These are phyloP conservation scores for Mycena sp. DNA, from an alignment of 1,284 basidiomycete genomes.

Conservation along the genomic window DNA sequence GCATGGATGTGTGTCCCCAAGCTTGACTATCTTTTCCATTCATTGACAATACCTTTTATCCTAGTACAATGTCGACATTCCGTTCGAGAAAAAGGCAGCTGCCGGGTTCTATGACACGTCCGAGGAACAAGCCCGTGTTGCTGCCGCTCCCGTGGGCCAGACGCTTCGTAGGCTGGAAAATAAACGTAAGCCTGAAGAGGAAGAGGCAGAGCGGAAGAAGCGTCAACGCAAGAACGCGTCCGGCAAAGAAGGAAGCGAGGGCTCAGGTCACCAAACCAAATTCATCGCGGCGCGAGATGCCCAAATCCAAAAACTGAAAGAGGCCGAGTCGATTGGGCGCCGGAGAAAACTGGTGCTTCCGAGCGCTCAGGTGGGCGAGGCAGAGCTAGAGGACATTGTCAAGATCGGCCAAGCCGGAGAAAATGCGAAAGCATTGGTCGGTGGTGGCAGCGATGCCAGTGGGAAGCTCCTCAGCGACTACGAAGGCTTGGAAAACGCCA, in stretches of 20 bases:
- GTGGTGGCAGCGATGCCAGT: constrained; percentile 85
- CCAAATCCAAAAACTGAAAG: constrained; percentile 96
- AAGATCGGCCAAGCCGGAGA: constrained; percentile 97
- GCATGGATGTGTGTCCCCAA: constrained; percentile 85
- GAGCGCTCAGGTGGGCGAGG: constrained; percentile 93
- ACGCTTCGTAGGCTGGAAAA: constrained; percentile 89
- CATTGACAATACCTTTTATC: not conserved
- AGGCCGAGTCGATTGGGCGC: constrained; percentile 94
- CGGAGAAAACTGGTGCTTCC: constrained; percentile 90
- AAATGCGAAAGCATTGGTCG: constrained; percentile 85
- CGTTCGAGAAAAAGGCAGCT: constrained; percentile 96
- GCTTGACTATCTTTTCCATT: not conserved
- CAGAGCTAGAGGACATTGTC: constrained; percentile 97
- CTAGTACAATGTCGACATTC: constrained; percentile 98
- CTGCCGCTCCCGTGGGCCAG: constrained; percentile 91
- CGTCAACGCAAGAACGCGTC: constrained; percentile 73
- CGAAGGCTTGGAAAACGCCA: constrained; percentile 86
- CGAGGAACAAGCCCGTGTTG: constrained; percentile 92
- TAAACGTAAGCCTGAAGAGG: constrained; percentile 91
- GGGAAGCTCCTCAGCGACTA: constrained; percentile 92
- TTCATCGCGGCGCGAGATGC: constrained; percentile 95
- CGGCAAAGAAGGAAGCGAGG: constrained; percentile 64
- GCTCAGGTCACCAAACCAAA: constrained; percentile 81
- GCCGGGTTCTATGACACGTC: constrained; percentile 97
- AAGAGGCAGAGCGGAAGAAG: constrained; percentile 82